These are phyloP conservation scores for Gossypium bickii DNA, from an alignment of 345 rosid species.

Conservation along the genomic window DNA sequence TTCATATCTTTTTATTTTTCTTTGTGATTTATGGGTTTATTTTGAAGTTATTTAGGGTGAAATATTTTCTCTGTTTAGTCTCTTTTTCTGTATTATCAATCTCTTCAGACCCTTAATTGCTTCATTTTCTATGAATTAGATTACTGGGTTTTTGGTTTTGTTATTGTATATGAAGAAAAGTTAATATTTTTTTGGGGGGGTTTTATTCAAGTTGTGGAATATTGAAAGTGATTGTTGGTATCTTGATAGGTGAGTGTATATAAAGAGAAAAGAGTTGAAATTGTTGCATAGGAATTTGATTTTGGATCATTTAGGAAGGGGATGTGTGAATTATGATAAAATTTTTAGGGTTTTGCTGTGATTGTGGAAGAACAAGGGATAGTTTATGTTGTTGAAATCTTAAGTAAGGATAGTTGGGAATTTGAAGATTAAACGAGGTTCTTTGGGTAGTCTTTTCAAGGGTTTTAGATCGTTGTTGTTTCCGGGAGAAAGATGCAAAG, in stretches of 20 bases:
- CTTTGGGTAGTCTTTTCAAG: neutral
- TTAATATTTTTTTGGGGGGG: neutral
- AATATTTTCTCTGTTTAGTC: too few relatives aligned
- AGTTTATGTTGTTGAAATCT: neutral
- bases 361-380: neutral
- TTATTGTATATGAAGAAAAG: too few relatives aligned
- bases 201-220: too few relatives aligned
- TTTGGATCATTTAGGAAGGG: neutral
- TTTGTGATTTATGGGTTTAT: too few relatives aligned
- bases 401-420: neutral
- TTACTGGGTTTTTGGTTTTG: too few relatives aligned
- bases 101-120: too few relatives aligned
- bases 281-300: slow-evolving; percentile 1
- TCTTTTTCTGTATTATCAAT: too few relatives aligned
- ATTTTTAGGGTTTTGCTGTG: neutral
- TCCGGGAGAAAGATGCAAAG: slow-evolving; percentile 58
- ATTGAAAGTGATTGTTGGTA: neutral
- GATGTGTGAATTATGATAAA: neutral
- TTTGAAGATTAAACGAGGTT: neutral
- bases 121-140: too few relatives aligned
- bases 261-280: neutral
- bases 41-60: too few relatives aligned
- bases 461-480: neutral
- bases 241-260: neutral
- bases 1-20: too few relatives aligned